Evolutionary conservation across 2,329 filamentous ascomycete species (phyloP), one percentile per base, ranked within the genome.

Genomic region (Calonectria pseudoturangicola): DNA sequence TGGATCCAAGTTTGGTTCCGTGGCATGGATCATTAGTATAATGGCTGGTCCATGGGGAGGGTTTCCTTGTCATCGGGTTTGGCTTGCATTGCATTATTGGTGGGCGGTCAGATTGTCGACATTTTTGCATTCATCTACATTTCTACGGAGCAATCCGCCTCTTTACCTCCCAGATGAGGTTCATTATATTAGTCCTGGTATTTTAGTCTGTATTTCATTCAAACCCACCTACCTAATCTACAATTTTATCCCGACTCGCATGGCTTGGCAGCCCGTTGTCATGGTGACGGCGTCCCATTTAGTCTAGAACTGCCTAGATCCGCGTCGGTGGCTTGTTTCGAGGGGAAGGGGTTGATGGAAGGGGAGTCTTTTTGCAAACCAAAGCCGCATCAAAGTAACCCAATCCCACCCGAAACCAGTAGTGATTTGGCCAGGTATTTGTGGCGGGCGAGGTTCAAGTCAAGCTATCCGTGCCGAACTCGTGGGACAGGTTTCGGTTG

Each of bases 1-100:
- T 33, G 16, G 54, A 48, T 63, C 56, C 63, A 39, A 43, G 9
- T 33, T 67, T 18, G 69, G 58, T 48, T 66, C 51, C 33, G 30
- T 68, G 71, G 71, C 70, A 71, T 47, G 68, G 75, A 71, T 74
- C 70, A 62, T 56, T 47, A 58, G 41, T 72, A 70, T 51, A 60
- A 75, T 79, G 75, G 74, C 75, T 74, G 74, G 77, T 70, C 68
- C 67, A 74, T 71, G 60, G 50, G 66, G 76, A 39, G 27, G 45
- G 54, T 62, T 70, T 66, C 47, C 21, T 72, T 47, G 28, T 50
- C 18, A 60, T 67, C 58, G 12, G 33, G 58, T 51, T 64, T 51
- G 56, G 65, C 64, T 54, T 73, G 28, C 30, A 60, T 54, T 47
- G 48, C 71, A 70, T 73, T 27, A 41, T 70, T 39, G 36, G 54